Evolutionary conservation across 208 protist species (phyloP), one percentile per base, ranked within the genome.

Genomic region (Crithidia expoeki): DNA sequence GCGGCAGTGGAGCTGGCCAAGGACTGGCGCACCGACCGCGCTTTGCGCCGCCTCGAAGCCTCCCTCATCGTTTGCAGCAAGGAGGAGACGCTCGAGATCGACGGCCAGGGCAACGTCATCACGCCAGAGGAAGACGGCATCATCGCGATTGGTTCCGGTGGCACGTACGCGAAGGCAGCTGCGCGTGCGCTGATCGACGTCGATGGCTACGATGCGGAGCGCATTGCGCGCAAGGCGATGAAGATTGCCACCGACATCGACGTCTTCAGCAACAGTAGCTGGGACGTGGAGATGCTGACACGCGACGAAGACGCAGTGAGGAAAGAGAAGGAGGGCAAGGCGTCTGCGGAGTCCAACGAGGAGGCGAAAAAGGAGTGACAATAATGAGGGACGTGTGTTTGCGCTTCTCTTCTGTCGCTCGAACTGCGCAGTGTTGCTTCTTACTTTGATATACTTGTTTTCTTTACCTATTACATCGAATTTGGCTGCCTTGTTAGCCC

Each of bases 181-280:
- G 97, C 97, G 17, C 85, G 93, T 25, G 97, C 97, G 10, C 74
- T 98, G 6, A 95, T 98, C 51, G 94, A 98, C 50, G 69, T 97
- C 0, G 94, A 95, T 2, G 87, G 84, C 46, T 92, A 87, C 55
- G 84, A 94, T 53, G 94, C 95, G 17, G 92, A 98, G 74, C 79
- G 73, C 33, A 98, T 98, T 34, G 92, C 92, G n/a, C 84, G 77
- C 55, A 95, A 96, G 80, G 88, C 97, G 63, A 98, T 98, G 96
- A 90, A 92, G 62, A 98, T 98, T 42, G 97, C 97, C 0, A 96
- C 94, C 4, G 94, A 98, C 42, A 98, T 98, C 68, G 97, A 98
- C 73, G 94, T 98, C 49, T 98, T 98, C 82, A 98, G 92, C 52
- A 98, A 98, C 74, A 84, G 94, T 50, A 98, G 97, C 73, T 98